Conservation (phyloP, 202 grass and related monocot genomes). For the Eragrostis tef region DNA sequence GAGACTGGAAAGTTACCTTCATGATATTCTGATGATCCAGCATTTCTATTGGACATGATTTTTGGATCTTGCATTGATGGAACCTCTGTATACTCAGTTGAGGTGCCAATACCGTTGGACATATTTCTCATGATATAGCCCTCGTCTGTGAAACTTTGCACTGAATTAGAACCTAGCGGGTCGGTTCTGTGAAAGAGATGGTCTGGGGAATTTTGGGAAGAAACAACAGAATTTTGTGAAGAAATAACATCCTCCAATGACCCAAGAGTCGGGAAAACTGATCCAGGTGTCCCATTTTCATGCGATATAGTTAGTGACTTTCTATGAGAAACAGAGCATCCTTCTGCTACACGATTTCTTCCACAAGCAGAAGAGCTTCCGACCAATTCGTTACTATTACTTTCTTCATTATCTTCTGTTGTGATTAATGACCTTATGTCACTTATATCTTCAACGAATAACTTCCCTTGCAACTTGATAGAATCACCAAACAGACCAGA, state of each 20-base stretch:
- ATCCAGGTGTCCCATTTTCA: constrained; percentile 54
- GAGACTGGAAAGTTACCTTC: constrained; percentile 26
- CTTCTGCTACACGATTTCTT: constrained; percentile 34
- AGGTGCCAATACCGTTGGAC: constrained; percentile 42
- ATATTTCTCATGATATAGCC: constrained; percentile 45
- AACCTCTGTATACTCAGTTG: constrained; percentile 56
- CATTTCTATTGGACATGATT: constrained; percentile 8
- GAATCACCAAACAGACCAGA: constrained; percentile 48
- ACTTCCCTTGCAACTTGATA: constrained; percentile 57
- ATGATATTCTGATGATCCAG: constrained; percentile 52
- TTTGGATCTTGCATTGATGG: constrained; percentile 58
- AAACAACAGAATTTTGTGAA: constrained; percentile 69
- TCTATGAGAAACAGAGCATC: constrained; percentile 50
- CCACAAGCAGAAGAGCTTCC: constrained; percentile 53
- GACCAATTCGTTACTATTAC: constrained; percentile 58
- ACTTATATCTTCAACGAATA: constrained; percentile 58
- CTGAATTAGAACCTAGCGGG: constrained; percentile 50
- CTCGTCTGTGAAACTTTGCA: constrained; percentile 46
- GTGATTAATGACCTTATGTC: constrained; percentile 53
- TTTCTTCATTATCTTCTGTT: constrained; percentile 64
- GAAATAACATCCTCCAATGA: constrained; percentile 63
- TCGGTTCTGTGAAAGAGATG: constrained; percentile 49
- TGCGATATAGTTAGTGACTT: constrained; percentile 48
- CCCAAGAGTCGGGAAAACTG: constrained; percentile 40
- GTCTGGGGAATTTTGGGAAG: constrained; percentile 62